Evolutionary conservation across 1,284 basidiomycete genomes (phyloP), one percentile per base, ranked within the genome.

Genomic region (Cerioporus squamosus): DNA sequence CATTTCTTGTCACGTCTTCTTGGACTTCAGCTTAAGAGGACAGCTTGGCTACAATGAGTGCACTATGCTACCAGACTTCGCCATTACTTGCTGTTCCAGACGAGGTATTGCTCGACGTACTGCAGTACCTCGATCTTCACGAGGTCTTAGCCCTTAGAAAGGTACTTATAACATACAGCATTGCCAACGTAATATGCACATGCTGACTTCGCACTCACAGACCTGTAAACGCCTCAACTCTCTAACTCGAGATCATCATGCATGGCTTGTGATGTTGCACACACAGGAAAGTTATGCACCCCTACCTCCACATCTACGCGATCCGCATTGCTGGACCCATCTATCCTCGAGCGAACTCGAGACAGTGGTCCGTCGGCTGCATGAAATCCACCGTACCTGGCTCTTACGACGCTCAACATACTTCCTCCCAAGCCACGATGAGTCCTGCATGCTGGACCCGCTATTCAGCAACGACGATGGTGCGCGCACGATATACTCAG

Each of bases 101-200:
- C 51, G 72, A 73, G 45, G 54, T 73, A 3, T 45, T 70, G 12
- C 60, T 71, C 3, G 61, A 66, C 10, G 65, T 71, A 7, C 26
- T 64, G 6, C 57, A 57, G 2, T 56, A 59, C 17, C 40, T 68
- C 2, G 60, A 62, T 2, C 18, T 69, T 0, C 26, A 46, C 6
- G 68, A 69, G 44, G 51, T 73, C 2, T n/a, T 69, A 2, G 20
- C 40, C 5, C 23, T 71, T 2, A 59, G 68, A 24, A 51, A 66
- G 68, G 72, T 70, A 42, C 47, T n/a, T n/a, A n/a, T 63, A 52
- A 6, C 14, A 9, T 40, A 2, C 23, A 7, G 26, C 15, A 5
- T 36, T 44, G 31, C 10, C 46, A 14, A 10, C 26, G 26, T 6
- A 18, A 2, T n/a, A 10, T 12, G 17, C 24, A 47, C n/a, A 36